A percentile compares a stretch with the other conserved stretches of the same genome.
These are phyloP conservation scores for Rosa hybrid DNA, from an alignment of 331 rosid species.

Conservation along the genomic window DNA sequence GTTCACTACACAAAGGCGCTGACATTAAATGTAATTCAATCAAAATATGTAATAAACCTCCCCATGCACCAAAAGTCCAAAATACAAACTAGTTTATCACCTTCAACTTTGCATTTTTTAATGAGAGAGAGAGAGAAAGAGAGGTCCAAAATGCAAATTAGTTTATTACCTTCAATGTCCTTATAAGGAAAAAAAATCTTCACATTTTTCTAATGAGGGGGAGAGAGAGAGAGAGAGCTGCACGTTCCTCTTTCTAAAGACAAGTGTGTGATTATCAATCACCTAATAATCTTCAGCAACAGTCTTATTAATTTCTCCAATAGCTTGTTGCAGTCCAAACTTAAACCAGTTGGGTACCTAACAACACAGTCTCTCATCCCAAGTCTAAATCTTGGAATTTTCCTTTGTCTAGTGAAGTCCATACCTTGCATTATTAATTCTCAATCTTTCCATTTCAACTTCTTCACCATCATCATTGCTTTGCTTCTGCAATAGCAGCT, in stretches of 20 bases:
- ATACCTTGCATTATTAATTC: background rate
- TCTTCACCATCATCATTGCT: background rate
- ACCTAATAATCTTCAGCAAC: no score
- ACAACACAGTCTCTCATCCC: background rate
- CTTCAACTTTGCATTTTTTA: no score
- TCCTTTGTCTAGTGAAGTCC: background rate
- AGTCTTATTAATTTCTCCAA: background rate
- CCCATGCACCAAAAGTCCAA: background rate
- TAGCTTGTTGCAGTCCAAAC: background rate
- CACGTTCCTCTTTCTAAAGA: no score
- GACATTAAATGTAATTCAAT: slow-evolving; percentile 35
- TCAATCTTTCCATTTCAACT: background rate
- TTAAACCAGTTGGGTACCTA: background rate
- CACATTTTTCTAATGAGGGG: no score
- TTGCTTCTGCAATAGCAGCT: background rate
- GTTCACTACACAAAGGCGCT: slow-evolving; percentile 64
- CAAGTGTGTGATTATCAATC: background rate
- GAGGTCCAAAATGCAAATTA: no score
- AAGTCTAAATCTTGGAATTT: background rate
- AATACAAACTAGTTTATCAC: no score
- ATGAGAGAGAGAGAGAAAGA: no score
- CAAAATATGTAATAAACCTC: slow-evolving; percentile 14
- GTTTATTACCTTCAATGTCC: no score
- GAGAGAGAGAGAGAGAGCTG: no score
- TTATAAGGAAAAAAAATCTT: no score